Percentiles rank a stretch among this genome's conserved stretches.
phyloP scores from a whole-genome alignment of 108 stramenopile genomes.

The Cyclotella atomus region DNA sequence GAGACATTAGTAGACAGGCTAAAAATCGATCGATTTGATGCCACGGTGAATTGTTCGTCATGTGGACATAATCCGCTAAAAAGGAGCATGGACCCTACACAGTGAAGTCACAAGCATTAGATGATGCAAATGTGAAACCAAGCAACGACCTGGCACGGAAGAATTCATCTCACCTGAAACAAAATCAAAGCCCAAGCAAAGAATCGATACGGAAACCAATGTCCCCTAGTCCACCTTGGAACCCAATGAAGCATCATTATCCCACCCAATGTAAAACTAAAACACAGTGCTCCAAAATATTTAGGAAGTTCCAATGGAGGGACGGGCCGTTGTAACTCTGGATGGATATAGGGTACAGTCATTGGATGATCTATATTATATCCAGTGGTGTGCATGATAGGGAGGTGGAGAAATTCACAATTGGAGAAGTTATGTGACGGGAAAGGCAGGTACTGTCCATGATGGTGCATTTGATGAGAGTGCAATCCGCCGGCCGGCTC shows the following conservation, averaged over 20 bases:
- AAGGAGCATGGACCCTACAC: conserved; percentile 51
- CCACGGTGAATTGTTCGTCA: conserved; percentile 40
- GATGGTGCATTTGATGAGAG: background rate
- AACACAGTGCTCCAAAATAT: conserved; percentile 53
- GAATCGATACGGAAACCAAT: conserved; percentile 50
- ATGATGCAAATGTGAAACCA: too few relatives aligned
- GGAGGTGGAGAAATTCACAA: background rate
- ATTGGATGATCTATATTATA: conserved; percentile 9
- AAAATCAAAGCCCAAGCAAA: conserved; percentile 51
- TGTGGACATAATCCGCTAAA: conserved; percentile 50
- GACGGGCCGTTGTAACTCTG: conserved; percentile 38
- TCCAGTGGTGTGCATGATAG: too few relatives aligned
- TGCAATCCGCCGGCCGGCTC: background rate
- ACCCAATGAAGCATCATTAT: conserved; percentile 29
- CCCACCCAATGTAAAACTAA: conserved; percentile 49
- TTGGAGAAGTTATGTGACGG: background rate
- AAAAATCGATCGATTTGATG: conserved; percentile 46
- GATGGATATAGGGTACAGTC: conserved; percentile 48
- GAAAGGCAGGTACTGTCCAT: background rate
- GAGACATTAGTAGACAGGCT: conserved; percentile 34
- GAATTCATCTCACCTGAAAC: too few relatives aligned
- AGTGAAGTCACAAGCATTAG: too few relatives aligned
- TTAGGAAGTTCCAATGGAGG: conserved; percentile 49
- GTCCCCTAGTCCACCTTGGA: conserved; percentile 29
- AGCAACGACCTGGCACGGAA: too few relatives aligned